Evolutionary conservation across 257 asterid genomes (phyloP).

Genomic region (Ajuga chamaepitys): DNA sequence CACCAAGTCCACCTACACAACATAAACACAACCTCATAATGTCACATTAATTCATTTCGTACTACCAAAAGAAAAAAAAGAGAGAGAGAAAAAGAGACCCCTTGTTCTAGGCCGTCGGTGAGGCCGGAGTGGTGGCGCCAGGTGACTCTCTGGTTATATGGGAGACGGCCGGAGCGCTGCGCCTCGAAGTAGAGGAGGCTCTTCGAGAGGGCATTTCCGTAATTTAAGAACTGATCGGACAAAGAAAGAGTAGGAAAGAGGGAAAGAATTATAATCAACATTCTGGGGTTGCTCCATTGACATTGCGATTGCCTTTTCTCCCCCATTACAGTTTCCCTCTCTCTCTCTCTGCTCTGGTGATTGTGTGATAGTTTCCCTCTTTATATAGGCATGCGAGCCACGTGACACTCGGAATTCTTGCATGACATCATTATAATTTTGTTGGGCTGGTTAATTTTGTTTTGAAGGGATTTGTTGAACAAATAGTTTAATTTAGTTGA

Average conservation of each 20-base stretch:
- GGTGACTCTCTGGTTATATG: conserved; percentile 60
- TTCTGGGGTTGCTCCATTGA: not conserved
- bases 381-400: conserved; percentile 27
- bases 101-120: conserved; percentile 88
- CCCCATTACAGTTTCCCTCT: conserved; percentile 6
- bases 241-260: conserved; percentile 22
- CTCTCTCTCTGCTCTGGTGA: not conserved
- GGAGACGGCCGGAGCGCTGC: conserved; percentile 91
- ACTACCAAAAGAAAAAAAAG: not conserved
- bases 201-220: conserved; percentile 71
- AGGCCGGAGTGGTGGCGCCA: conserved; percentile 98
- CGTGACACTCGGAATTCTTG: conserved; percentile 12
- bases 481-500: no score
- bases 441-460: not conserved
- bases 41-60: not conserved
- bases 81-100: conserved; percentile 28
- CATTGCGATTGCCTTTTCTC: conserved; percentile 18
- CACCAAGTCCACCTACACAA: conserved; percentile 68
- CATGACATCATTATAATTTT: conserved; percentile 1
- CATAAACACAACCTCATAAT: not conserved
- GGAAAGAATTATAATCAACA: conserved; percentile 14
- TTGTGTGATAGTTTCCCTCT: not conserved
- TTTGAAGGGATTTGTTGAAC: not conserved
- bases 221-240: conserved; percentile 32
- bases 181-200: conserved; percentile 91